Evolutionary conservation across 805 yeast species (phyloP).

Genomic region (Metschnikowia gelsemii): DNA sequence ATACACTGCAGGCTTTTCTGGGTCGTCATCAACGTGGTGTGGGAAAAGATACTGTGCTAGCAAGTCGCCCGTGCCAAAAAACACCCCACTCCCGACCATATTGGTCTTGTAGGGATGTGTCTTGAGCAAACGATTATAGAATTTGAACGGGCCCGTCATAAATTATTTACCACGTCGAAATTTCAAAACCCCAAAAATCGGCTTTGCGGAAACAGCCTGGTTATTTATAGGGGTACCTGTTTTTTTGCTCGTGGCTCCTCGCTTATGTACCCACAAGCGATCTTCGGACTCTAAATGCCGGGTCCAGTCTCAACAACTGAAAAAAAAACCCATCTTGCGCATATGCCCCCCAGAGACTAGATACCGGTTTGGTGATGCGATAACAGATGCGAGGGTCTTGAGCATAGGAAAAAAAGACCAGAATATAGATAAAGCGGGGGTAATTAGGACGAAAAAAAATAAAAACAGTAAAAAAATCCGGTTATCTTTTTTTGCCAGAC

Average conservation of each 20-base stretch:
- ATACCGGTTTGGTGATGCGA: conserved; percentile 5
- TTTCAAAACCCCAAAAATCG: background rate
- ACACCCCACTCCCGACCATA: conserved; percentile 51
- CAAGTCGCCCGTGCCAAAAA: conserved; percentile 44
- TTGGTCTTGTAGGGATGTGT: conserved; percentile 54
- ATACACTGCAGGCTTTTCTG: conserved; percentile 22
- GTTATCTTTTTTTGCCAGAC: too few species aligned
- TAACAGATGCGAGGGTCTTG: too few species aligned
- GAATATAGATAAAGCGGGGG: too few species aligned
- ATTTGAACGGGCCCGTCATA: conserved; percentile 20
- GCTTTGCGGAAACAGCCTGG: background rate
- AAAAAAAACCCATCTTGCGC: conserved; percentile 6
- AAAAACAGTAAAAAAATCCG: too few species aligned
- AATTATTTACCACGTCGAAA: background rate
- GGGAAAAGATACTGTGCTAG: conserved; percentile 44
- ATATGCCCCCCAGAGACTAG: conserved; percentile 3
- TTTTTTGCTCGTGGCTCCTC: background rate
- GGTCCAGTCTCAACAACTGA: background rate
- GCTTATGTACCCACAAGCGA: conserved; percentile 14
- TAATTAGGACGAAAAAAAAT: too few species aligned
- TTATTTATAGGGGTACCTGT: background rate
- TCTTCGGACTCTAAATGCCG: conserved; percentile 11
- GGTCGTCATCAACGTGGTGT: conserved; percentile 24
- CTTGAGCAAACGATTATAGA: conserved; percentile 31
- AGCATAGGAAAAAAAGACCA: too few species aligned